A percentile compares a stretch with the other conserved stretches of the same genome.
These are phyloP conservation scores for Teratosphaeria pseudoeucalypti DNA, from an alignment of 2,329 filamentous ascomycete genomes.

Conservation along the genomic window DNA sequence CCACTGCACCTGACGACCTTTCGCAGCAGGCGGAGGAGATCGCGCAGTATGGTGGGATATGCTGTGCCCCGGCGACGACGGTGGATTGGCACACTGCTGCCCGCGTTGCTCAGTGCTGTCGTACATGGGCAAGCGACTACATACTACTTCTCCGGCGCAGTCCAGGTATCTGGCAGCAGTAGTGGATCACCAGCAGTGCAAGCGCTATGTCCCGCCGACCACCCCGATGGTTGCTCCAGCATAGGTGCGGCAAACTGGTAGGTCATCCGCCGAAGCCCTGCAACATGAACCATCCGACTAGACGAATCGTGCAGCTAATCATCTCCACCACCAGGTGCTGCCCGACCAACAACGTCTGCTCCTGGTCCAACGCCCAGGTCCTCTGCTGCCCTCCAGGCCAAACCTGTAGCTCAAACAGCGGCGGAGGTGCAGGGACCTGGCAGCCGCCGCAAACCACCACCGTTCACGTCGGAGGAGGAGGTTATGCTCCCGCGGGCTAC, in stretches of 20 bases:
- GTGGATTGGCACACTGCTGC: background rate
- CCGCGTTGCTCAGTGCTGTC: background rate
- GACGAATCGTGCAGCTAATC: background rate
- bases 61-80: background rate
- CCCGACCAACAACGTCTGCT: constrained; percentile 21
- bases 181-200: constrained; percentile 23
- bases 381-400: constrained; percentile 25
- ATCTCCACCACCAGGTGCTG: constrained; percentile 20
- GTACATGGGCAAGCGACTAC: constrained; percentile 10
- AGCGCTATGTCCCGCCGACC: constrained; percentile 26
- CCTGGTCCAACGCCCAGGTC: constrained; percentile 21
- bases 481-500: constrained; percentile 5
- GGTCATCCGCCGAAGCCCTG: constrained; percentile 4
- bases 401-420: constrained; percentile 17
- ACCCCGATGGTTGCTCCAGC: constrained; percentile 31
- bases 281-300: background rate
- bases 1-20: background rate
- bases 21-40: background rate
- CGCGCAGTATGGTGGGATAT: background rate
- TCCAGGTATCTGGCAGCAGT: constrained; percentile 14
- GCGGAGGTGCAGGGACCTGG: constrained; percentile 6
- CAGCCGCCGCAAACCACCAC: constrained; percentile 14
- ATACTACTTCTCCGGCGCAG: constrained; percentile 23
- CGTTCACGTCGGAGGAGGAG: constrained; percentile 12
- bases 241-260: constrained; percentile 35